Conservation (phyloP, 345 rosid genomes). For the Populus tremula region DNA sequence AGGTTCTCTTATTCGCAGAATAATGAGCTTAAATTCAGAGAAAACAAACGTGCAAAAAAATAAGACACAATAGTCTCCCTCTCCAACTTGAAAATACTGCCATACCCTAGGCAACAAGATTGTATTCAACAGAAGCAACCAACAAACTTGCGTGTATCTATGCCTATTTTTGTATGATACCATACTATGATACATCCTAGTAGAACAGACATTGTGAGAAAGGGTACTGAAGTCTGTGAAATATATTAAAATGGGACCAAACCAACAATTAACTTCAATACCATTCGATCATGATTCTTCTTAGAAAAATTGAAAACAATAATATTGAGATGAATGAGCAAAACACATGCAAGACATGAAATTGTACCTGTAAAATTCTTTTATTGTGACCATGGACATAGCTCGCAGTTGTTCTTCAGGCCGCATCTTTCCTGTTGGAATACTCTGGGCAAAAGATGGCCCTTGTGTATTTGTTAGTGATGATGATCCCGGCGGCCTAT, state of each 20-base stretch:
- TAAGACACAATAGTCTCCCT: neutral
- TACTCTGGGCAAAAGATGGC: slow-evolving; percentile 35
- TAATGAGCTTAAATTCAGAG: neutral
- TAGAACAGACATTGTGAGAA: neutral
- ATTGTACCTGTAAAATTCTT: slow-evolving; percentile 86
- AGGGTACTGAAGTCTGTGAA: neutral
- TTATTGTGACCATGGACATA: slow-evolving; percentile 71
- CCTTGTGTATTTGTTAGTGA: slow-evolving; percentile 43
- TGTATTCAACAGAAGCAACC: neutral
- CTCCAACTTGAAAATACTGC: neutral
- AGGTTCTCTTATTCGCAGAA: neutral
- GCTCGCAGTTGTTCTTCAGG: slow-evolving; percentile 58
- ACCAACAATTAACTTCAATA: neutral
- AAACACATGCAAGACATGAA: neutral
- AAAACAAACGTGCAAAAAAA: neutral
- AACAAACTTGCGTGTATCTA: neutral
- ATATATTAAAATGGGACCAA: neutral
- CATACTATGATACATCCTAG: neutral
- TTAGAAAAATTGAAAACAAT: neutral
- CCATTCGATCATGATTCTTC: neutral
- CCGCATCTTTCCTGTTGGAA: slow-evolving; percentile 46
- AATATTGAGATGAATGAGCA: neutral
- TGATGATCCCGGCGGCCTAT: slow-evolving; percentile 49
- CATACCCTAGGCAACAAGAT: neutral
- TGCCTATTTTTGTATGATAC: neutral